Percentiles rank a stretch among this genome's conserved stretches.
These are phyloP conservation scores for Jatropha multifida DNA, from an alignment of 441 rosid species.

Conservation along the genomic window DNA sequence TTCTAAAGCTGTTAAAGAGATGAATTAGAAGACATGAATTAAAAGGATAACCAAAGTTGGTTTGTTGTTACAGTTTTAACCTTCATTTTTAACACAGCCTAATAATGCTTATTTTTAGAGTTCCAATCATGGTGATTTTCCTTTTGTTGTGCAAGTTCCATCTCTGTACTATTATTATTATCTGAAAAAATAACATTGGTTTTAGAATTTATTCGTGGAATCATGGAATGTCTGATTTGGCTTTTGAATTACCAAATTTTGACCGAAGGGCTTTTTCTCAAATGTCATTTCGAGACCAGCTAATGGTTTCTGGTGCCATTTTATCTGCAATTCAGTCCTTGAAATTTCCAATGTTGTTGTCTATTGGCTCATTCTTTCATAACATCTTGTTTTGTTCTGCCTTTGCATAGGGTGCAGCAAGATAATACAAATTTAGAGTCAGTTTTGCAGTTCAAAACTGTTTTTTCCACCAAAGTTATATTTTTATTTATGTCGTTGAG, in stretches of 20 bases:
- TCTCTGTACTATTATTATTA: neutral
- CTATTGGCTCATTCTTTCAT: neutral
- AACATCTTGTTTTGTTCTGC: neutral
- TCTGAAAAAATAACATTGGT: neutral
- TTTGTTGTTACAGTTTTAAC: neutral
- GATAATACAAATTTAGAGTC: neutral
- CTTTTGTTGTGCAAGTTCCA: no score
- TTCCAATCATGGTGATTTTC: neutral
- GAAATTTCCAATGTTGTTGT: neutral
- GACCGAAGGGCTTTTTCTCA: neutral
- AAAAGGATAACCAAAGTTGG: neutral
- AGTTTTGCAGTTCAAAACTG: no score
- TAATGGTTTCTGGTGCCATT: neutral
- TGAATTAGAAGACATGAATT: constrained; percentile 20
- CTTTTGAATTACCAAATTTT: neutral
- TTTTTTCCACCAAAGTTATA: no score
- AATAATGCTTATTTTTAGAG: neutral
- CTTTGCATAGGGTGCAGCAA: neutral
- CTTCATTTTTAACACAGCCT: neutral
- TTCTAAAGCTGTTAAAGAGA: constrained; percentile 54
- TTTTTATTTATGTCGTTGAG: no score
- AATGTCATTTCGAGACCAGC: neutral
- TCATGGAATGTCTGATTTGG: neutral
- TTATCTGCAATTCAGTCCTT: neutral
- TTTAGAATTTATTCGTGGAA: neutral